phyloP scores from a whole-genome alignment of 2,329 filamentous ascomycete genomes.

The Endoconidiophora polonica region DNA sequence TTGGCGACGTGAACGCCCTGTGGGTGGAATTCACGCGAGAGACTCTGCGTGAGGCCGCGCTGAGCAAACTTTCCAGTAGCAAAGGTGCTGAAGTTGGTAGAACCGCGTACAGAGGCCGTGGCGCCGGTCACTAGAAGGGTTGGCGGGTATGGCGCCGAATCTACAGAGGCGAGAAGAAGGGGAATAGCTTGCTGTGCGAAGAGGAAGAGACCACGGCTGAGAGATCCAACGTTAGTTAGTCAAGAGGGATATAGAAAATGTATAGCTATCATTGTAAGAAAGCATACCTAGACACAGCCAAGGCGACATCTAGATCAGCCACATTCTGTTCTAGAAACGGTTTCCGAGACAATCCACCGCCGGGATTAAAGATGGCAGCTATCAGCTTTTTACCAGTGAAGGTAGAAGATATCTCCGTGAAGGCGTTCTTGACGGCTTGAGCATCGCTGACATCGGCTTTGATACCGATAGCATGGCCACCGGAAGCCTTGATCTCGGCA shows the following conservation, averaged over 20 bases:
- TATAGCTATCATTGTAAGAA: too few species aligned
- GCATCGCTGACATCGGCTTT: slow-evolving; percentile 32
- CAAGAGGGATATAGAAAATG: too few species aligned
- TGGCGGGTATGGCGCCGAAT: slow-evolving; percentile 45
- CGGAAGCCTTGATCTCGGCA: slow-evolving; percentile 47
- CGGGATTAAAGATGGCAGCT: slow-evolving; percentile 57
- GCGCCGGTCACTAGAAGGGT: slow-evolving; percentile 76
- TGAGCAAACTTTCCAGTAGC: slow-evolving; percentile 67
- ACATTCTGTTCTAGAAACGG: slow-evolving; percentile 40
- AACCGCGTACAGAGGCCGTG: slow-evolving; percentile 61
- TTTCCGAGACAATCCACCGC: slow-evolving; percentile 32
- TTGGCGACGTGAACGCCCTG: slow-evolving; percentile 72
- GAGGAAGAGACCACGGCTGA: slow-evolving; percentile 50
- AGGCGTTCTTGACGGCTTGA: slow-evolving; percentile 34
- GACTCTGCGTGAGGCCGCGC: slow-evolving; percentile 54
- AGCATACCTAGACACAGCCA: slow-evolving; percentile 17
- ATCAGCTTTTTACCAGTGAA: slow-evolving; percentile 38
- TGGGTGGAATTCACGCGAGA: slow-evolving; percentile 72
- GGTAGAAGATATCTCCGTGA: slow-evolving; percentile 44
- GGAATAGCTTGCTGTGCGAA: slow-evolving; percentile 62
- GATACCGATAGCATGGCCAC: slow-evolving; percentile 56
- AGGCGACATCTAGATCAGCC: slow-evolving; percentile 32
- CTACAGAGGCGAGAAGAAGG: slow-evolving; percentile 35
- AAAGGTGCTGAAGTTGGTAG: slow-evolving; percentile 52
- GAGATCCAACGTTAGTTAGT: background rate